These are phyloP conservation scores for Ogataea hybrid DNA, from an alignment of 1,139 yeast genomes.

Conservation along the genomic window DNA sequence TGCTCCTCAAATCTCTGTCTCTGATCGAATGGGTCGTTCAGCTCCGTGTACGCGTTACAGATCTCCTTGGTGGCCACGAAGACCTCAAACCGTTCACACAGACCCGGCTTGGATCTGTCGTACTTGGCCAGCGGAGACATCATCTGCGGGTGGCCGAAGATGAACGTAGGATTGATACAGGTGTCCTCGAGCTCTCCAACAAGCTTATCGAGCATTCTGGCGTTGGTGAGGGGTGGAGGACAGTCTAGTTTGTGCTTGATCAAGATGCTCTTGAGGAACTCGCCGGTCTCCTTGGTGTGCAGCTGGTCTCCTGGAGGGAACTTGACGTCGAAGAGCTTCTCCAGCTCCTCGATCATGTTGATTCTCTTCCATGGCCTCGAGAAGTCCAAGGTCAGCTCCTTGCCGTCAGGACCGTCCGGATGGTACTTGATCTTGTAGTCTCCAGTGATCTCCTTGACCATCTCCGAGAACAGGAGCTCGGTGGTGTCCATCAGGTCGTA, in stretches of 20 bases:
- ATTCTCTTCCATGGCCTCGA: constrained; percentile 98
- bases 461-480: constrained; percentile 89
- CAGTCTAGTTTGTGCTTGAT: constrained; percentile 84
- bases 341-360: constrained; percentile 95
- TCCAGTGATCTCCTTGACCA: constrained; percentile 96
- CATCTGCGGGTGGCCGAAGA: constrained; percentile 99
- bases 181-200: constrained; percentile 95
- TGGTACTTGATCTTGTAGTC: constrained; percentile 82
- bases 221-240: constrained; percentile 95
- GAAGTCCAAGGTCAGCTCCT: constrained; percentile 80
- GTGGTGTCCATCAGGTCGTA: constrained; percentile 97
- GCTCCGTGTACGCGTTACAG: constrained; percentile 97
- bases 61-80: constrained; percentile 98
- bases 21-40: constrained; percentile 98
- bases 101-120: constrained; percentile 87
- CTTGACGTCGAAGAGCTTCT: constrained; percentile 77
- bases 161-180: constrained; percentile 95
- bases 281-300: constrained; percentile 92
- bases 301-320: constrained; percentile 96
- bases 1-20: constrained; percentile 97
- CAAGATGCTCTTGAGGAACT: constrained; percentile 79
- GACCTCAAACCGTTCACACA: constrained; percentile 98
- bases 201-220: constrained; percentile 97
- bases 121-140: constrained; percentile 99
- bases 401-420: constrained; percentile 85